phyloP scores from a whole-genome alignment of 768 basidiomycete species.

The Suillus spraguei region DNA sequence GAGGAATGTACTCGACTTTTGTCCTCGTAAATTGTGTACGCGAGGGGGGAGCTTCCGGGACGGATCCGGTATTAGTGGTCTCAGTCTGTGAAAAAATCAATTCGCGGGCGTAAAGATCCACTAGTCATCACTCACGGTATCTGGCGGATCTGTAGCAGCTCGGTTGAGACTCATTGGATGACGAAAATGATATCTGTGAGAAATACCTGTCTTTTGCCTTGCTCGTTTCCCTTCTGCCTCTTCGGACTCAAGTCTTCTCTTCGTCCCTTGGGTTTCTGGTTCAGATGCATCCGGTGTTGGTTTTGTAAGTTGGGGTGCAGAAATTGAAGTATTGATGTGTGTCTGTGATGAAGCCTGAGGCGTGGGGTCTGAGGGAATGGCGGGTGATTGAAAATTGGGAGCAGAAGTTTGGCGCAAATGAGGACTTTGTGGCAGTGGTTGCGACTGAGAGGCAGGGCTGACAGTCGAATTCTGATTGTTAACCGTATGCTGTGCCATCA shows the following conservation, averaged over 20 bases:
- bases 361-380: background rate
- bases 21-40: slow-evolving; percentile 62
- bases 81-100: slow-evolving; percentile 7
- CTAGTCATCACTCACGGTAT: slow-evolving; percentile 42
- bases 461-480: slow-evolving; percentile 22
- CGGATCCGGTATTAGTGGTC: slow-evolving; percentile 17
- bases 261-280: slow-evolving; percentile 63
- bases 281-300: slow-evolving; percentile 39
- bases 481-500: slow-evolving; percentile 30
- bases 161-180: slow-evolving; percentile 26
- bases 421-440: slow-evolving; percentile 35
- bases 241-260: slow-evolving; percentile 71
- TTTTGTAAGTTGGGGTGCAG: slow-evolving; percentile 7
- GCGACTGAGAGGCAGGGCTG: slow-evolving; percentile 24
- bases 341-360: slow-evolving; percentile 8
- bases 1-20: slow-evolving; percentile 88
- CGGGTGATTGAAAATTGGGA: slow-evolving; percentile 14
- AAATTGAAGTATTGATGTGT: slow-evolving; percentile 16
- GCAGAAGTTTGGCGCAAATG: slow-evolving; percentile 25
- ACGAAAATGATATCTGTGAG: slow-evolving; percentile 25
- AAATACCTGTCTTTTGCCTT: slow-evolving; percentile 69
- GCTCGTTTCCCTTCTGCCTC: slow-evolving; percentile 70
- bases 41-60: slow-evolving; percentile 37
- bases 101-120: slow-evolving; percentile 12
- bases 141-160: slow-evolving; percentile 49